Evolutionary conservation across 805 yeast species (phyloP), one percentile per base, ranked within the genome.

Genomic region (Yarrowia osloensis): DNA sequence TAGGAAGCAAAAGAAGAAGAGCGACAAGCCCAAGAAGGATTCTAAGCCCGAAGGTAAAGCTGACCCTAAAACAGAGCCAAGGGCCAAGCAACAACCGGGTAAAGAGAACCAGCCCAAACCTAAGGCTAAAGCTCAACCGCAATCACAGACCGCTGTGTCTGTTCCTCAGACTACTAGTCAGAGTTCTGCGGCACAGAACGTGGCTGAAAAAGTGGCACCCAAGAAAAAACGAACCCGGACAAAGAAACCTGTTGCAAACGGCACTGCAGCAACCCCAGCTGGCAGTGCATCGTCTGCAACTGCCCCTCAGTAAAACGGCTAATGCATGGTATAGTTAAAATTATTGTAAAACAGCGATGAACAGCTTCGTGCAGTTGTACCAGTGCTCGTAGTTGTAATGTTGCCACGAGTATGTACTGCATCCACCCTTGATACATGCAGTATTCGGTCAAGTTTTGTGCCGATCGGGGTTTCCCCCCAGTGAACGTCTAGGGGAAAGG

Each of bases 71-170:
- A 4, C 21, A 4, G 54, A 47, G 17, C 17, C 22, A 3, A n/a
- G 13, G 12, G n/a, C 39, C n/a, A 49, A 49, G 11, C 55, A 49
- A n/a, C 55, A 49, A 31, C 55, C 55, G 5, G 55, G 55, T 9
- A 49, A 49, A 22, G 55, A 49, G 15, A 49, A 29, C n/a, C 55
- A 31, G 24, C 33, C 33, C 2, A 47, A 47, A 19, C 35, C 54
- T 17, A 47, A 47, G 21, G 39, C 55, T 2, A 49, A 29, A 7
- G 15, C 55, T 13, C 37, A 29, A n/a, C 22, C 33, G n/a, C 39
- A 29, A 29, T 3, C 50, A 1, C 33, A 26, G 19, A 7, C 33
- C 17, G 26, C 39, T 9, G 26, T 49, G 21, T 11, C 37, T 12
- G 12, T 49, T 8, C 37, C 55, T 21, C 55, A 49, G 31, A 26